Percentiles rank a stretch among this genome's conserved stretches.
These are phyloP conservation scores for Gaultheria prostrata DNA, from an alignment of 148 eudicot species.

Conservation along the genomic window DNA sequence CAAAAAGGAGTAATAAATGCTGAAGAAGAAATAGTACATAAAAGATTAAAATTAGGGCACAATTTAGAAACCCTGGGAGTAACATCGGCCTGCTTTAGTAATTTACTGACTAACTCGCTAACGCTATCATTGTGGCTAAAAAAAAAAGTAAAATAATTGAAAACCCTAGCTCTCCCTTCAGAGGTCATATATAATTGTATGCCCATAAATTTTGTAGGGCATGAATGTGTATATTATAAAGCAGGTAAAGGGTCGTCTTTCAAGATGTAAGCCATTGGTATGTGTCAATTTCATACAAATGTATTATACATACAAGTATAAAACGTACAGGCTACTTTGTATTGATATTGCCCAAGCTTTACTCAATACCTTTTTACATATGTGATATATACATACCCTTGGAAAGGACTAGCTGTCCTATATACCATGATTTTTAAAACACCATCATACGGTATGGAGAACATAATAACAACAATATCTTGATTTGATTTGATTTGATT, in stretches of 20 bases:
- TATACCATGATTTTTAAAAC: neutral
- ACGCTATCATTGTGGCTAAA: no score
- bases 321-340: conserved; percentile 26
- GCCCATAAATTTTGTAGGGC: neutral
- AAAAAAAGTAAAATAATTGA: no score
- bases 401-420: neutral
- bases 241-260: conserved; percentile 12
- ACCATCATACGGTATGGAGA: neutral
- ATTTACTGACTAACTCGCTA: no score
- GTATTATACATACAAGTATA: neutral
- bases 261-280: conserved; percentile 8
- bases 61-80: neutral
- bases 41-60: neutral
- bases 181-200: neutral
- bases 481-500: neutral
- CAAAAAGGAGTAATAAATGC: neutral
- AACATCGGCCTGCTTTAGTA: no score
- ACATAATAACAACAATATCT: neutral
- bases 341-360: conserved; percentile 39
- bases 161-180: neutral
- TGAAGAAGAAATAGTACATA: neutral
- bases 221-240: neutral
- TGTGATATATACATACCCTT: neutral
- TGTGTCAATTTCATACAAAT: neutral
- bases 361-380: conserved; percentile 34